Conservation (phyloP, 1,284 basidiomycete genomes). For the Ustilago hordei region DNA sequence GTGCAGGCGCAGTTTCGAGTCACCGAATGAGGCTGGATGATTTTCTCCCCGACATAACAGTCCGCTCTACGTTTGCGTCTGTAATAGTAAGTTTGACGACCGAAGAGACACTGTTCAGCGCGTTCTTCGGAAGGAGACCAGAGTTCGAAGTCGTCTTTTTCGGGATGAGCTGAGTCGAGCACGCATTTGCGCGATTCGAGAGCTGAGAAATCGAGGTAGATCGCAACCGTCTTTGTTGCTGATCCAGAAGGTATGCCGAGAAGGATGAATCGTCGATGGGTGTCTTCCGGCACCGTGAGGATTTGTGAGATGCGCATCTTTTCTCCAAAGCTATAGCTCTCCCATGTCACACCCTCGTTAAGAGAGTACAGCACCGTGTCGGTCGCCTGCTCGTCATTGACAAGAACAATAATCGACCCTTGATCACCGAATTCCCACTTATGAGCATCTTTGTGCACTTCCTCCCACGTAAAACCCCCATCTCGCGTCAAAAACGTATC, state of each 20-base stretch:
- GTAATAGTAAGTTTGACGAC: constrained; percentile 65
- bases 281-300: constrained; percentile 90
- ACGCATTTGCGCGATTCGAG: constrained; percentile 71
- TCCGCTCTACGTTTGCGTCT: constrained; percentile 63
- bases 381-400: constrained; percentile 92
- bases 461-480: constrained; percentile 97
- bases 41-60: constrained; percentile 64
- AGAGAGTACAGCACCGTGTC: constrained; percentile 89
- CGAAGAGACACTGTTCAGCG: constrained; percentile 66
- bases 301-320: constrained; percentile 82
- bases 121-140: constrained; percentile 68
- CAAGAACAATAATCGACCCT: constrained; percentile 90
- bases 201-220: constrained; percentile 89
- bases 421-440: constrained; percentile 99
- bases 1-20: constrained; percentile 61
- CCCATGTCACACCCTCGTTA: constrained; percentile 88
- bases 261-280: constrained; percentile 88
- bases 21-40: constrained; percentile 58
- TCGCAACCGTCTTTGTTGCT: constrained; percentile 75
- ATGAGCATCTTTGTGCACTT: constrained; percentile 97
- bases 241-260: constrained; percentile 77
- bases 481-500: constrained; percentile 97
- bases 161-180: constrained; percentile 51
- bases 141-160: constrained; percentile 65
- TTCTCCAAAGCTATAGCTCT: constrained; percentile 86